Conservation (phyloP, 768 basidiomycete genomes). For the Leucocoprinus birnbaumii region DNA sequence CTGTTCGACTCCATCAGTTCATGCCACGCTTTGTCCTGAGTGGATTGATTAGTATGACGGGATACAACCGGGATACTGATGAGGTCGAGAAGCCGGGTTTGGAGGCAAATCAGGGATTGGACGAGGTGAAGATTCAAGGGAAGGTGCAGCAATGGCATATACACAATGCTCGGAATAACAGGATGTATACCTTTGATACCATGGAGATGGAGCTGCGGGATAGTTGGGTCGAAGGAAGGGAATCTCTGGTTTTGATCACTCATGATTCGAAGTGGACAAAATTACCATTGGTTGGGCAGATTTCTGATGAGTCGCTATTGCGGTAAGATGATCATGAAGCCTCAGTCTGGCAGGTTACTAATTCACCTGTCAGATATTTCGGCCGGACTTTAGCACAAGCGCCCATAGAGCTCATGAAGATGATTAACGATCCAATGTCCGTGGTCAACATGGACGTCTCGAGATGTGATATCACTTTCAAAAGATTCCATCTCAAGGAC, state of each 20-base stretch:
- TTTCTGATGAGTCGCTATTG: neutral
- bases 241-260: neutral
- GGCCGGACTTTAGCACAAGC: neutral
- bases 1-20: neutral
- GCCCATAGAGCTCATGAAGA: neutral
- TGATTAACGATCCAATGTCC: neutral
- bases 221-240: neutral
- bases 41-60: neutral
- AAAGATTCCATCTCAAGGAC: neutral
- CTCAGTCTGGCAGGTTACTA: neutral
- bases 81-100: neutral
- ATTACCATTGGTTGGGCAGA: neutral
- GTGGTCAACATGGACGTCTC: neutral
- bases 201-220: neutral
- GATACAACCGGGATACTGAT: neutral
- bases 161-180: neutral
- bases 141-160: neutral
- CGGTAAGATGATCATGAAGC: neutral
- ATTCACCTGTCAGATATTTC: neutral
- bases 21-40: neutral
- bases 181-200: neutral
- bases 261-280: conserved; percentile 1
- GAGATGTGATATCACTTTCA: neutral
- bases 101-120: neutral
- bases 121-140: neutral